Evolutionary conservation across 371 early-diverging fungal genomes (phyloP), one percentile per base, ranked within the genome.

Genomic region (Mucor ambiguus): DNA sequence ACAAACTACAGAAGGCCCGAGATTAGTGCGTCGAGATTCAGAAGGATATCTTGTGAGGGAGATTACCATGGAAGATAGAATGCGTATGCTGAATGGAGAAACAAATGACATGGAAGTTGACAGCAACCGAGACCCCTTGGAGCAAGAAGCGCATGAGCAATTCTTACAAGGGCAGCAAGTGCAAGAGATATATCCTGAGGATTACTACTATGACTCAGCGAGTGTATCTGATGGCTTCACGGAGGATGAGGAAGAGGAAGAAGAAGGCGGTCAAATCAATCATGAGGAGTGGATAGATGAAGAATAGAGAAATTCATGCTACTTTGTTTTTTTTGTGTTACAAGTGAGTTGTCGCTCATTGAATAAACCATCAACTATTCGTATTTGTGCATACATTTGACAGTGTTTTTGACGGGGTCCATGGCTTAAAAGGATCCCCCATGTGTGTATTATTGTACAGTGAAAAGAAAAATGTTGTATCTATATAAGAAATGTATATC

Each of bases 21-120:
- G 58, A 35, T 52, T 79, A n/a, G 75, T 80, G n/a, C 74, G 84
- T 18, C 72, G 84, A 20, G 84, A 84, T 69, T 81, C 81, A n/a
- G 84, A 84, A 72, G 84, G 84, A 4, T 84, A 78, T 55, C 64
- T 84, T 30, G 81, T 84, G 6, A 73, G 73, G 43, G 80, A 81
- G 49, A 76, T 84, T 14, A 75, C 84, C 2, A 55, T 73, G 56
- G 66, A 74, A 61, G 78, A 77, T 58, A 67, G 75, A 63, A 71
- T 67, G 61, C 43, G 32, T 4, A 72, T 69, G 72, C 20, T 77
- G 4, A 35, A 74, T 37, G 44, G 16, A 11, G 52, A 64, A 24
- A 29, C 29, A 11, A 24, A 32, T 8, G 57, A 54, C 11, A 6
- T n/a, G n/a, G 49, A 54, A 37, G 16, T 41, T 41, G 41, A 41